Conservation (phyloP, 768 basidiomycete species). For the Paxillus ammoniavirescens region DNA sequence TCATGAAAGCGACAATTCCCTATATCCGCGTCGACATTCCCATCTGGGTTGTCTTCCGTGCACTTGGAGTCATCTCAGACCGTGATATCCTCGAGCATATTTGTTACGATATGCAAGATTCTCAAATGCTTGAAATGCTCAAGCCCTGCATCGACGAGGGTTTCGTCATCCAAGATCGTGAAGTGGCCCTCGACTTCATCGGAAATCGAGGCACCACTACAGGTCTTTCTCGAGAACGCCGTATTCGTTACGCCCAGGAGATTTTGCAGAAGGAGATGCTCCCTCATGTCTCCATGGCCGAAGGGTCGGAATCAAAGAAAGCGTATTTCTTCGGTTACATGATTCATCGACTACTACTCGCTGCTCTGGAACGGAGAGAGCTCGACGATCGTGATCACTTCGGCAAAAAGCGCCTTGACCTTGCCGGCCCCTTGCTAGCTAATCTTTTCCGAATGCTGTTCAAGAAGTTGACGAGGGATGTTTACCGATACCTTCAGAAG, state of each 20-base stretch:
- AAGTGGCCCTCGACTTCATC: constrained; percentile 96
- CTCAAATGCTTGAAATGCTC: constrained; percentile 95
- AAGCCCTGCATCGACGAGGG: constrained; percentile 99
- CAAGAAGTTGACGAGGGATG: constrained; percentile 93
- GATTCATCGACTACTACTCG: constrained; percentile 93
- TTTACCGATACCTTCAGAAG: constrained; percentile 96
- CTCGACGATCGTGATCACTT: constrained; percentile 99
- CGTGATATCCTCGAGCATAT: constrained; percentile 98
- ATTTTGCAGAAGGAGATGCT: constrained; percentile 99
- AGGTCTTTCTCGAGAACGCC: constrained; percentile 86
- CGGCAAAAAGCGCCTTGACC: constrained; percentile 94
- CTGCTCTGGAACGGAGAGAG: constrained; percentile 91
- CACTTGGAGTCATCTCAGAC: constrained; percentile 95
- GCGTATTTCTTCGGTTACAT: constrained; percentile 99
- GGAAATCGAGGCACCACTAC: constrained; percentile 97
- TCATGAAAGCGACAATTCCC: constrained; percentile 96
- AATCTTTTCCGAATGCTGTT: constrained; percentile 98
- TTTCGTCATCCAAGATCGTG: constrained; percentile 96
- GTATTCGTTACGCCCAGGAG: constrained; percentile 95
- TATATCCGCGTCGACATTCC: constrained; percentile 99
- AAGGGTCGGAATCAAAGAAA: constrained; percentile 96
- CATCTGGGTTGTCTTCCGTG: constrained; percentile 98
- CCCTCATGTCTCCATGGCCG: constrained; percentile 94
- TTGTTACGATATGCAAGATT: constrained; percentile 95
- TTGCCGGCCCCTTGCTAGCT: constrained; percentile 95